Conservation (phyloP, 1,139 yeast species). For the Pichia sorboxylosa region DNA sequence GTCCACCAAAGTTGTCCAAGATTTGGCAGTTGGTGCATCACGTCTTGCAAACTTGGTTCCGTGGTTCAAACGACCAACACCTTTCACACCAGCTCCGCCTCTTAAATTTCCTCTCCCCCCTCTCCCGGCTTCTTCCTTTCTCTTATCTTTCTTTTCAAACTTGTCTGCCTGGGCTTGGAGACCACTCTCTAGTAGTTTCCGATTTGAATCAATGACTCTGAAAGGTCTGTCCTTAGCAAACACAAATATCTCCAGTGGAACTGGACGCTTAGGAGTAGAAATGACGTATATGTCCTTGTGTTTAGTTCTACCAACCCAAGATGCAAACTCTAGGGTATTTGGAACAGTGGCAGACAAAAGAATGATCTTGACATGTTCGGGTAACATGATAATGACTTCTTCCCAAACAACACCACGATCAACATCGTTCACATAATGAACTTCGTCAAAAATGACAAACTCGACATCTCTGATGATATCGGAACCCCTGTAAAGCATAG, state of each 20-base stretch:
- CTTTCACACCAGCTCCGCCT: slow-evolving; percentile 11
- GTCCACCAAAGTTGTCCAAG: slow-evolving; percentile 72
- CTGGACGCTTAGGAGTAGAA: slow-evolving; percentile 91
- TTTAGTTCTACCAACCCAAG: slow-evolving; percentile 96
- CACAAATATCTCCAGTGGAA: slow-evolving; percentile 76
- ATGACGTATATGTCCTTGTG: slow-evolving; percentile 92
- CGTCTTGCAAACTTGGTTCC: slow-evolving; percentile 31
- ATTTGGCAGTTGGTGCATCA: slow-evolving; percentile 67
- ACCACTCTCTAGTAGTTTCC: slow-evolving; percentile 55
- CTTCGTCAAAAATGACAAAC: slow-evolving; percentile 93
- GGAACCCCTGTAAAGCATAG: slow-evolving; percentile 93
- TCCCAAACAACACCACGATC: slow-evolving; percentile 99
- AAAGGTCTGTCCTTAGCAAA: slow-evolving; percentile 66
- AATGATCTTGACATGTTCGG: slow-evolving; percentile 69
- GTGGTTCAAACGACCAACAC: slow-evolving; percentile 25
- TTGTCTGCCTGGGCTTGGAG: slow-evolving; percentile 51
- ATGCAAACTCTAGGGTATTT: slow-evolving; percentile 96
- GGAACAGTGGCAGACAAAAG: slow-evolving; percentile 95
- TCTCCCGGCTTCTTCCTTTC: slow-evolving; percentile 11
- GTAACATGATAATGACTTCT: slow-evolving; percentile 89
- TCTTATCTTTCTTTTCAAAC: slow-evolving; percentile 18
- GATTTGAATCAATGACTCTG: slow-evolving; percentile 63
- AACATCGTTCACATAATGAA: slow-evolving; percentile 90
- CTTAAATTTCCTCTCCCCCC: slow-evolving; percentile 12
- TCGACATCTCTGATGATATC: slow-evolving; percentile 95